These are phyloP conservation scores for Pseudogymnoascus sp. DNA, from an alignment of 2,329 filamentous ascomycete species.

Conservation along the genomic window DNA sequence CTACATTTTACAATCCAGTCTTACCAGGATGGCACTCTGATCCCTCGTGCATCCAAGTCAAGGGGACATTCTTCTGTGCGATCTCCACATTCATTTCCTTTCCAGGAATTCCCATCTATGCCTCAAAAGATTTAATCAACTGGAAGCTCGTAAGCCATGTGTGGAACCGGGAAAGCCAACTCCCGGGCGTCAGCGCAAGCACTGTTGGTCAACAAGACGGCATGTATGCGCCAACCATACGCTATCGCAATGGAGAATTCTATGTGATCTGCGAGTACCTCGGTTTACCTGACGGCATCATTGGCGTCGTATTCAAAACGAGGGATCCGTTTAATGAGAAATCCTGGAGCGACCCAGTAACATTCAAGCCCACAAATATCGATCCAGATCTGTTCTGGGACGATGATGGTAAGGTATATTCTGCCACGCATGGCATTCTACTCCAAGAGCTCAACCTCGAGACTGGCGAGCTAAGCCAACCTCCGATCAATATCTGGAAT, in stretches of 20 bases:
- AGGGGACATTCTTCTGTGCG: slow-evolving; percentile 47
- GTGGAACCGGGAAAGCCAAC: slow-evolving; percentile 42
- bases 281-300: neutral
- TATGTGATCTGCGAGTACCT: slow-evolving; percentile 45
- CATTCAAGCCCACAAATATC: slow-evolving; percentile 55
- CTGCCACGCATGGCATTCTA: slow-evolving; percentile 40
- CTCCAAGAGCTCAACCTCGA: slow-evolving; percentile 37
- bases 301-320: slow-evolving; percentile 29
- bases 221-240: slow-evolving; percentile 41
- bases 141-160: slow-evolving; percentile 47
- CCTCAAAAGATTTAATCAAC: slow-evolving; percentile 45
- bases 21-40: slow-evolving; percentile 52
- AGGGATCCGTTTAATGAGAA: slow-evolving; percentile 47
- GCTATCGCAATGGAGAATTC: slow-evolving; percentile 37
- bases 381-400: slow-evolving; percentile 56
- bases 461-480: slow-evolving; percentile 47
- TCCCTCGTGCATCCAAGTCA: slow-evolving; percentile 42
- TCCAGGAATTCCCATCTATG: slow-evolving; percentile 52
- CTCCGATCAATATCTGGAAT: slow-evolving; percentile 49
- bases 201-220: slow-evolving; percentile 30
- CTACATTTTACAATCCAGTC: neutral
- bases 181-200: slow-evolving; percentile 34
- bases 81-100: slow-evolving; percentile 58
- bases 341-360: slow-evolving; percentile 55
- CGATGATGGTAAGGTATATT: slow-evolving; percentile 48